Evolutionary conservation across 257 asterid genomes (phyloP).

Genomic region (Nicotiana sylvestris): DNA sequence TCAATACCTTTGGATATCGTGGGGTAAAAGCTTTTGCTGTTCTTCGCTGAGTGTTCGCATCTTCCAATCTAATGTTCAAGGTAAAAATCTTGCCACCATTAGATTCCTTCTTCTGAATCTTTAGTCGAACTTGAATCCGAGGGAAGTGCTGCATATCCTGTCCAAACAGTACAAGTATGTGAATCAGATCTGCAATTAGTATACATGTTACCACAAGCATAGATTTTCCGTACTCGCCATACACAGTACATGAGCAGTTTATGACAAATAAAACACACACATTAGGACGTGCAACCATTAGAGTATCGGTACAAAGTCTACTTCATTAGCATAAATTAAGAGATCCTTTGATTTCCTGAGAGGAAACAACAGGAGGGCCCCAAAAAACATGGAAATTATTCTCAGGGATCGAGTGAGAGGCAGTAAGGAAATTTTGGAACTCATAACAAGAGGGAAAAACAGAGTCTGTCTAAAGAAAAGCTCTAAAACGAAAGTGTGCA

Average conservation of each 20-base stretch:
- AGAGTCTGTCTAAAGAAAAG: too few relatives aligned
- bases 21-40: slow-evolving; percentile 70
- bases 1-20: slow-evolving; percentile 80
- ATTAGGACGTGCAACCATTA: neutral
- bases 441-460: neutral
- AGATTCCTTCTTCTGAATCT: slow-evolving; percentile 47
- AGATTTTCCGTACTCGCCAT: neutral
- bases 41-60: slow-evolving; percentile 41
- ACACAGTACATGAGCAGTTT: neutral
- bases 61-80: slow-evolving; percentile 66
- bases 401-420: neutral
- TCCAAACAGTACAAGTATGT: slow-evolving; percentile 8
- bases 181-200: neutral
- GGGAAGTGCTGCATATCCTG: slow-evolving; percentile 83
- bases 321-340: neutral
- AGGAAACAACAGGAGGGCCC: neutral
- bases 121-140: slow-evolving; percentile 49
- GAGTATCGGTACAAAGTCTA: neutral
- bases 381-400: neutral
- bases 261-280: neutral
- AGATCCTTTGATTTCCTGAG: neutral
- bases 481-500: too few relatives aligned
- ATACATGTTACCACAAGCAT: slow-evolving; percentile 1
- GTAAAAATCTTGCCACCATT: slow-evolving; percentile 25
- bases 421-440: neutral